Base-by-base conservation (phyloP, 2,329 filamentous ascomycete species). In the Arthrobotrys pseudoclavata region DNA sequence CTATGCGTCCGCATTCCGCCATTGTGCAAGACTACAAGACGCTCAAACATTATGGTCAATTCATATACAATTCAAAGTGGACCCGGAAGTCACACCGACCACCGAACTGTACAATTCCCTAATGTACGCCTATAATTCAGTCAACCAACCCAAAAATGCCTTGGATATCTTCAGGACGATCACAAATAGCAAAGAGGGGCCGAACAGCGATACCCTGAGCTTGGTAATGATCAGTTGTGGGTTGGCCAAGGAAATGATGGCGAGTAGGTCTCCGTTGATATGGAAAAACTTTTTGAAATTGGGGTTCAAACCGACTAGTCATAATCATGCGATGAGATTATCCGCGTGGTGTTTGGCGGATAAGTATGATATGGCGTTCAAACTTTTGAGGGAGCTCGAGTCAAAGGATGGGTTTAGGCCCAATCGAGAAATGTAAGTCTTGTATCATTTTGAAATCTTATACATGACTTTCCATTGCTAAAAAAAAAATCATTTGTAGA, bases 51-150 rank as follows among this genome's bases (percentile, higher is more conserved):
- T 97, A 20, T 89, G 90, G 74, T 89, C 91, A 79, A 88, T 97
- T 1, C 92, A 97, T 85, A 97, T 97, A 82, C 95, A 97, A 89
- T 87, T 97, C 80, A 98, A 97, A 85, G 90, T 97, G 83, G 96
- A 99, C 83, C 87, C 90, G n/a, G 88, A 89, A 48, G 87, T 98
- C 42, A 90, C 94, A 80, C 87, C 91, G 3, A 90, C 88, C 80
- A 98, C 95, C 0, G 86, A 86, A 69, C 86, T 98, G 1, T 89
- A 91, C 81, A 98, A 97, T 81, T 90, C 91, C 0, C 85, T 98
- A 60, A 97, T 99, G 90, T 86, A 96, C 12, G 94, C 93, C 0
- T 95, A 97, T 82, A 89, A 90, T 0, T 88, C 89, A 0, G 92
- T 90, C 81, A 91, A 88, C 5, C 86, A 90, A 79, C 86, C 91